A percentile compares a stretch with the other conserved stretches of the same genome.
Conservation (phyloP, 345 rosid species). For the Bruguiera sexangula region DNA sequence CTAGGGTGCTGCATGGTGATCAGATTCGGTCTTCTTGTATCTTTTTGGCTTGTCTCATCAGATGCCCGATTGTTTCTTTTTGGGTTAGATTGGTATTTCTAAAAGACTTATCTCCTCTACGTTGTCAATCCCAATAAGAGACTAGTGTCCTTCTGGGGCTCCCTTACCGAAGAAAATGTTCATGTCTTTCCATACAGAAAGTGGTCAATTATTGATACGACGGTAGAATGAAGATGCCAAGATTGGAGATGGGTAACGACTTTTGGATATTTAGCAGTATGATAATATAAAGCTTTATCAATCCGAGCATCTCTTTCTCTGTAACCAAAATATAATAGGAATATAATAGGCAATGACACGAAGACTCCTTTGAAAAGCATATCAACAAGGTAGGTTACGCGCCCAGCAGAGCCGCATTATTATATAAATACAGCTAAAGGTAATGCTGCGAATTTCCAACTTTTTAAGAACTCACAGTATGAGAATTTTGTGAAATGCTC, state of each 20-base stretch:
- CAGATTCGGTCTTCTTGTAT: too few species aligned
- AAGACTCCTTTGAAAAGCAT: not conserved
- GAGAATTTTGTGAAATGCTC: not conserved
- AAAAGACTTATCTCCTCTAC: not conserved
- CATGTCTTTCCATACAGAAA: slow-evolving; percentile 2
- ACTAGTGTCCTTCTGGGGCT: not conserved
- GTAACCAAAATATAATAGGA: not conserved
- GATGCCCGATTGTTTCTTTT: not conserved
- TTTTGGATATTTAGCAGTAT: not conserved
- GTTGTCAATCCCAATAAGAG: not conserved
- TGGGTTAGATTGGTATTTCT: not conserved
- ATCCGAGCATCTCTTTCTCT: slow-evolving; percentile 22
- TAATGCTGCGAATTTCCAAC: too few species aligned
- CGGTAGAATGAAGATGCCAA: slow-evolving; percentile 11
- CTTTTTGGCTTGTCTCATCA: too few species aligned
- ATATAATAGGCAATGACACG: not conserved
- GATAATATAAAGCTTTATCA: not conserved
- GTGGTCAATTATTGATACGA: slow-evolving; percentile 10
- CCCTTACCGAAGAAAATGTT: not conserved
- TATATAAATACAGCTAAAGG: too few species aligned
- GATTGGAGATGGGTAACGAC: not conserved
- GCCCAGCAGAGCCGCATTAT: too few species aligned
- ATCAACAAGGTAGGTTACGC: not conserved
- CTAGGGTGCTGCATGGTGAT: too few species aligned
- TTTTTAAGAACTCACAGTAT: too few species aligned